phyloP scores from a whole-genome alignment of 2,329 filamentous ascomycete species.

The Lasiodiplodia sp. region DNA sequence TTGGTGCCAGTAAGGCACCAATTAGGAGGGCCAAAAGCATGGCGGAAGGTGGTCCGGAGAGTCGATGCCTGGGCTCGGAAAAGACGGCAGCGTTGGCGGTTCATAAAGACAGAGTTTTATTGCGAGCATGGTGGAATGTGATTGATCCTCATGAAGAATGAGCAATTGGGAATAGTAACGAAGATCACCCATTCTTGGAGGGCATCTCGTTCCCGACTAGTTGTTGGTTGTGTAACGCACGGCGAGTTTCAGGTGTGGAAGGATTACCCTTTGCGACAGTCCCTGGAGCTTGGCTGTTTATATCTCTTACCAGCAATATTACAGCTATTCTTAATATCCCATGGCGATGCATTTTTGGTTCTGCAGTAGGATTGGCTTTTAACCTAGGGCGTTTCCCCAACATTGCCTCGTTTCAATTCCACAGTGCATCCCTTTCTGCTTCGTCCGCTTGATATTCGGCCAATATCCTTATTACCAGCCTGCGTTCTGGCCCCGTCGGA shows the following conservation, averaged over 20 bases:
- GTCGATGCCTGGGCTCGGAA: background rate
- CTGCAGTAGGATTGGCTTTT: background rate
- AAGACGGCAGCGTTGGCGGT: background rate
- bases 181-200: background rate
- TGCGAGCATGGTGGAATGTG: background rate
- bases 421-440: background rate
- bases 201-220: background rate
- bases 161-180: background rate
- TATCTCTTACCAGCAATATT: too few relatives aligned
- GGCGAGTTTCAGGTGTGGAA: too few relatives aligned
- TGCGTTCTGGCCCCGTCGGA: background rate
- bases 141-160: background rate
- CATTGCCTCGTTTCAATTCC: background rate
- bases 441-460: background rate
- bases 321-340: background rate
- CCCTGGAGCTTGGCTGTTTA: too few relatives aligned
- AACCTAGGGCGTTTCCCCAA: background rate
- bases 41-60: too few relatives aligned
- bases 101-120: background rate
- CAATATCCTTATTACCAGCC: background rate
- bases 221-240: too few relatives aligned
- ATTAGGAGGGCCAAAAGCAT: background rate
- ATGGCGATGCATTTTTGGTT: background rate
- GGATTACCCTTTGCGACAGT: too few relatives aligned
- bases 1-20: background rate